Conservation (phyloP, 2,329 filamentous ascomycete species). For the Verticillium tricorpus region DNA sequence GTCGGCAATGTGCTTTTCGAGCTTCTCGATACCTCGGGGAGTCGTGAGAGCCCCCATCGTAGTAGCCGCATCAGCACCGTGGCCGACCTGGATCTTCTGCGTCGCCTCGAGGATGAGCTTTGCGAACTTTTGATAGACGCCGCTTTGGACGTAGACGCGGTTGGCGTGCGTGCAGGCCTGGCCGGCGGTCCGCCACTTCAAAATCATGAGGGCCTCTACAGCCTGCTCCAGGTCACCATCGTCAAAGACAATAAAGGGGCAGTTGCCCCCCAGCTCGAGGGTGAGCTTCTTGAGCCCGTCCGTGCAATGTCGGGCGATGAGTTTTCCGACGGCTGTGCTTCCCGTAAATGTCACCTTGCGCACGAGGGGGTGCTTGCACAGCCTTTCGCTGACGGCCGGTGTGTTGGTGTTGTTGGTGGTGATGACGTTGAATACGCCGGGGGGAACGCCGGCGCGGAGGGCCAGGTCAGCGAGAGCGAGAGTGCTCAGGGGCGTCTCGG, state of each 20-base stretch:
- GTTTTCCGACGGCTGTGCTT: slow-evolving; percentile 62
- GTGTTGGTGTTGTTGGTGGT: slow-evolving; percentile 65
- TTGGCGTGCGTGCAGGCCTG: slow-evolving; percentile 59
- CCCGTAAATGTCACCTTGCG: slow-evolving; percentile 77
- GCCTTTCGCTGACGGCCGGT: slow-evolving; percentile 46
- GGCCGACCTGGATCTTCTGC: slow-evolving; percentile 14
- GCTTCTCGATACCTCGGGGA: slow-evolving; percentile 26
- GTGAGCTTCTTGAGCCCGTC: slow-evolving; percentile 62
- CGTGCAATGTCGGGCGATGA: slow-evolving; percentile 59
- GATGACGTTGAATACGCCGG: slow-evolving; percentile 70
- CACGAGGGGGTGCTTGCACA: slow-evolving; percentile 64
- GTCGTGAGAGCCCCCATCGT: slow-evolving; percentile 31
- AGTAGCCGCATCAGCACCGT: slow-evolving; percentile 19
- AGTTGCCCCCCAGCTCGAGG: slow-evolving; percentile 66
- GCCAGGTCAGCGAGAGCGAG: slow-evolving; percentile 57
- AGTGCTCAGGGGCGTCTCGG: slow-evolving; percentile 16
- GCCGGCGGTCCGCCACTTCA: slow-evolving; percentile 52
- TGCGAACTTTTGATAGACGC: slow-evolving; percentile 52
- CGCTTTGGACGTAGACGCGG: slow-evolving; percentile 52
- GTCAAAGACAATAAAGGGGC: slow-evolving; percentile 58
- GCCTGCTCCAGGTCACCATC: slow-evolving; percentile 62
- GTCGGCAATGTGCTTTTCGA: slow-evolving; percentile 54
- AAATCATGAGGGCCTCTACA: slow-evolving; percentile 47
- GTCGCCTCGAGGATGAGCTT: slow-evolving; percentile 29
- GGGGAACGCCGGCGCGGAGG: slow-evolving; percentile 68